Evolutionary conservation across 78 protist genomes (phyloP), one percentile per base, ranked within the genome.

Genomic region (Dictyostelium intermedium): DNA sequence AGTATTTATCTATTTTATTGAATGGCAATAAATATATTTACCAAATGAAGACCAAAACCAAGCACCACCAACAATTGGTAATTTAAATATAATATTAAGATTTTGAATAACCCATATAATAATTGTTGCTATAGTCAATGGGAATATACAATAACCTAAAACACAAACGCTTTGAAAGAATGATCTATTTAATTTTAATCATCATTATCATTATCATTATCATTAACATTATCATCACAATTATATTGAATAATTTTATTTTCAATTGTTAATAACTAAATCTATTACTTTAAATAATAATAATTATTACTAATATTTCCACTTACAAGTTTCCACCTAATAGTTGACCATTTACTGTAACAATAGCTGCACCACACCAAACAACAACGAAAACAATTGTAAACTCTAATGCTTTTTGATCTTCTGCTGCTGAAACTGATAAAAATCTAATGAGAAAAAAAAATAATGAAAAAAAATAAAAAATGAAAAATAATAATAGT

Each of bases 111-210:
- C 9, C 63, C 82, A 81, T 63, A 98, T 23, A 32, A 98, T 2
- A 63, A 89, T 63, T 6, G 96, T 77, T 11, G 97, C 91, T 11
- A 96, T 39, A 13, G 82, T 41, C 32, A 99, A 84, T 27, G 99
- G 99, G 60, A 95, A 79, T 9, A 98, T n/a, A 83, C 99, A 99
- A 92, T 99, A 99, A 7, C 99, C 99, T 37, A 99, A 96, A 74
- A 98, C 97, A 81, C 99, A 99, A 16, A 98, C 94, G 37, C 96
- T 80, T 85, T 99, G 99, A 87, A 98, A 98, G 63, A 98, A 96
- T 32, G 99, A 98, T 43, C 96, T 96, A 70, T 27, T 66, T 66
- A 66, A 66, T 16, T 66, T 18, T 7, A 50, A 50, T 3, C n/a
- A 56, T 53, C 18, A 20, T 56, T 5, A 56, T 56, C 20, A 56